Evolutionary conservation across 768 basidiomycete species (phyloP), one percentile per base, ranked within the genome.

Genomic region (Galerina sulciceps): DNA sequence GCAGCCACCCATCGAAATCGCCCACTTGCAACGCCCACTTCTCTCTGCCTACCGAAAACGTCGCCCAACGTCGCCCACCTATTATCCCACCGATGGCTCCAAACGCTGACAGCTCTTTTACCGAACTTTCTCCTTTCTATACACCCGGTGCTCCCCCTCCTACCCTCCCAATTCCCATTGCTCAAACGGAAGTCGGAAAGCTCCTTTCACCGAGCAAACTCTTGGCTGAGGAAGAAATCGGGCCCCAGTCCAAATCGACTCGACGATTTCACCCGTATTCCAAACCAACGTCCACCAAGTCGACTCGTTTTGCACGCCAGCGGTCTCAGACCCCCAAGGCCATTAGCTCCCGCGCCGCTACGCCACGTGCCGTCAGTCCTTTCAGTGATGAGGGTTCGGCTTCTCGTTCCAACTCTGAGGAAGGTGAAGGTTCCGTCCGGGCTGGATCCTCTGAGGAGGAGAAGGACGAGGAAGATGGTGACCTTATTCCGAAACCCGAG

Each of bases 401-500:
- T 26, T 26, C 26, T 26, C 26, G 6, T 26, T 6, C 26, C 26
- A 26, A 3, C 26, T 3, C 26, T 6, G 6, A 26, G 26, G 26
- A 26, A 26, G 26, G 26, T 26, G 26, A 26, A 26, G 26, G 26
- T 6, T 46, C 45, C 6, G 17, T 44, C 6, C 43, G 20, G 15
- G 45, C n/a, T 31, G 45, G 1, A 26, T 22, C 23, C 6, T 26
- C 36, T 37, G 35, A 36, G 20, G 57, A 59, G n/a, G 51, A 34
- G 15, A 36, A 43, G 13, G 50, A 20, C 2, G 31, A 34, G 13
- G 36, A 42, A 43, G 40, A 38, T 26, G 23, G 20, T 11, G 22
- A 35, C 5, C 37, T 58, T 47, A 72, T 72, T 40, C 57, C 67
- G 35, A 73, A 72, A 40, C 71, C 70, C 2, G 15, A 11, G 3